Percentiles rank a stretch among this genome's conserved stretches.
Evolutionary conservation across 129 eudicot genomes (phyloP).

Genomic region (sunflower (Helianthus annuus)): HanXRQr2.0-SUNRISE NC_035448.2:46400841-46401340

Average conservation of each 20-base stretch:
- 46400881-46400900: background rate
- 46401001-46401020: background rate
- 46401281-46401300: background rate
- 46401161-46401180: conserved; percentile 84
- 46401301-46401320: background rate
- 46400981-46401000: conserved; percentile 1
- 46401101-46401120: conserved; percentile 98
- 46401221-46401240: conserved; percentile 61
- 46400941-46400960: background rate
- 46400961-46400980: background rate
- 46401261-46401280: conserved; percentile 61
- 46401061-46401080: conserved; percentile 10
- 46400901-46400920: conserved; percentile 4
- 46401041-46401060: conserved; percentile 1
- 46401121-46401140: conserved; percentile 90
- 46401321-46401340: too few relatives aligned
- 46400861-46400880: too few relatives aligned
- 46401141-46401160: conserved; percentile 98
- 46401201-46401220: conserved; percentile 73
- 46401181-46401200: conserved; percentile 79
- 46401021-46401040: conserved; percentile 1
- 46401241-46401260: conserved; percentile 52
- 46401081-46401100: conserved; percentile 62
- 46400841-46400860: too few relatives aligned
- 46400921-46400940: background rate